Evolutionary conservation across 441 rosid species (phyloP).

Genomic region (Syzygium syzygioides): DNA sequence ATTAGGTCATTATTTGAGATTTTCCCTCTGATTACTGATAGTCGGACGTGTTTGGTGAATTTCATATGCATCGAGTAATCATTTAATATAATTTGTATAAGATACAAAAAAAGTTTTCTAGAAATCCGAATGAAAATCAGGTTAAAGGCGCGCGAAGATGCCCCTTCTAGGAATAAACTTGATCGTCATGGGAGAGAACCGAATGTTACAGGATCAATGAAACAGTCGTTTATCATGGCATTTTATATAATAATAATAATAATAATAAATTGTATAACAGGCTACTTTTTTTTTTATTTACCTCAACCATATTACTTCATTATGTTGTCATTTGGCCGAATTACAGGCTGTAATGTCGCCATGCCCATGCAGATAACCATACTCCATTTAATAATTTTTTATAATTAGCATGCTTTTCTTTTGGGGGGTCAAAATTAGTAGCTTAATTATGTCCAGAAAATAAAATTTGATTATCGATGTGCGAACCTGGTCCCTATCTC

Average conservation of each 20-base stretch:
- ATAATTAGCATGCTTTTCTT: too few relatives aligned
- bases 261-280: too few relatives aligned
- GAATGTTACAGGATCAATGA: background rate
- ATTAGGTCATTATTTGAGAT: too few relatives aligned
- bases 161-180: background rate
- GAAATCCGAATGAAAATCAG: too few relatives aligned
- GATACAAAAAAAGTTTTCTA: too few relatives aligned
- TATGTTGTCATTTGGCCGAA: background rate
- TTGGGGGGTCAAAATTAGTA: background rate
- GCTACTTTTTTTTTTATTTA: background rate
- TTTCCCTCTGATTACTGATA: too few relatives aligned
- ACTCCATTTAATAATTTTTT: background rate
- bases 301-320: background rate
- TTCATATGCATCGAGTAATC: background rate
- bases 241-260: too few relatives aligned
- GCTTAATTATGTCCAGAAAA: background rate
- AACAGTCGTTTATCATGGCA: background rate
- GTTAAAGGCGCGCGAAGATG: background rate
- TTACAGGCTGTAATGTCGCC: background rate
- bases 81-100: too few relatives aligned
- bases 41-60: too few relatives aligned
- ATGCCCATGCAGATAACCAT: background rate
- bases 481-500: background rate
- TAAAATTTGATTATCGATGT: too few relatives aligned
- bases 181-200: background rate